Conservation (phyloP, 805 yeast genomes). For the Wickerhamiella galacta region DNA sequence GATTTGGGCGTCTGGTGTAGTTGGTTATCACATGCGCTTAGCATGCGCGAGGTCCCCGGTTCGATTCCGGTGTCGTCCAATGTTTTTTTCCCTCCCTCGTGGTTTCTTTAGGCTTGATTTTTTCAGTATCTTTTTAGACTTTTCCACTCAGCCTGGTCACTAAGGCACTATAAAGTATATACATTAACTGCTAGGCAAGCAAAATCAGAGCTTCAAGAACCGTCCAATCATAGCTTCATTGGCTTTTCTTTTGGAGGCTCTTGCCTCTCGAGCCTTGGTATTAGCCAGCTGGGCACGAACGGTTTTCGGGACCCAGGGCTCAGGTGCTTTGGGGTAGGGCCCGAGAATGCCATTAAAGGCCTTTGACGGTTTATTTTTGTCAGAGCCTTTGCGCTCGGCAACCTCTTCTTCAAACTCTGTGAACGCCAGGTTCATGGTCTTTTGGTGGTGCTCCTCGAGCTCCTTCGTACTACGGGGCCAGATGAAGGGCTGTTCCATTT, state of each 20-base stretch:
- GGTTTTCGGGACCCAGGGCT: conserved; percentile 44
- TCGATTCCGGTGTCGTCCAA: conserved; percentile 7
- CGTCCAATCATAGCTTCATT: conserved; percentile 13
- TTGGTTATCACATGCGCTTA: conserved; percentile 11
- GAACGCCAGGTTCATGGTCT: conserved; percentile 12
- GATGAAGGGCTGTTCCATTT: conserved; percentile 85
- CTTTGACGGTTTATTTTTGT: conserved; percentile 44
- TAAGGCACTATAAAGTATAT: no score
- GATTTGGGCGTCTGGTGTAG: conserved; percentile 12
- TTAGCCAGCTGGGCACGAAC: conserved; percentile 32
- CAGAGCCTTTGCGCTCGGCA: conserved; percentile 42
- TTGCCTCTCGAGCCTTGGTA: conserved; percentile 17
- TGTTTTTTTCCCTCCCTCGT: conserved; percentile 3
- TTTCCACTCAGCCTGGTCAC: no score
- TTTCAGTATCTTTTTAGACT: no score
- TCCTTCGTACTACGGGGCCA: conserved; percentile 60
- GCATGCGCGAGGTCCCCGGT: conserved; percentile 12
- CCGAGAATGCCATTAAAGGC: conserved; percentile 63
- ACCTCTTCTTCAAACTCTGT: conserved; percentile 35
- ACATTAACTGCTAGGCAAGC: no score
- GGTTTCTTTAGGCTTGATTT: no score
- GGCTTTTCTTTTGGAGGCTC: conserved; percentile 16
- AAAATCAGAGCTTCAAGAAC: background rate
- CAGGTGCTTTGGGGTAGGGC: conserved; percentile 40
- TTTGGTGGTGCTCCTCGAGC: conserved; percentile 17